phyloP scores from a whole-genome alignment of 2,329 filamentous ascomycete genomes.

The Aspergillus unguis region DNA sequence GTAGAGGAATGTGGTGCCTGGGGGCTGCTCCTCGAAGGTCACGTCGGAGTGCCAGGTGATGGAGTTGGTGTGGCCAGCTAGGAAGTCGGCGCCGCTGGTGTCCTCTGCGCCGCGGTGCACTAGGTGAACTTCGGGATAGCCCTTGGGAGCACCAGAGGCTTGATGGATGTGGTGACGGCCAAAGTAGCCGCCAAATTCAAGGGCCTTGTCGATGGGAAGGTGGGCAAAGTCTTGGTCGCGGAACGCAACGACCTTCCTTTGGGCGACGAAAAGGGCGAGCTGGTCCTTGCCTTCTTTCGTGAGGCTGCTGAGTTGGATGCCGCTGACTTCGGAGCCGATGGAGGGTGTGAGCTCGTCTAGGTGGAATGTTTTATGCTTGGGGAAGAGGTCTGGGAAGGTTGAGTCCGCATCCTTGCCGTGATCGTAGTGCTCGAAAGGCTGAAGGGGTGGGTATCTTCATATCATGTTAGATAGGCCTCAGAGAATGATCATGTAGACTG shows the following conservation, averaged over 20 bases:
- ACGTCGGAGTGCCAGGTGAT: conserved; percentile 90
- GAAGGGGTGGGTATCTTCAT: conserved; percentile 58
- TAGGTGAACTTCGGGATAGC: conserved; percentile 71
- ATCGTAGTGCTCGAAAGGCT: conserved; percentile 69
- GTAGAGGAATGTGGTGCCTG: conserved; percentile 86
- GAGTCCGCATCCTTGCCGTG: conserved; percentile 73
- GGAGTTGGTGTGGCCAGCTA: conserved; percentile 68
- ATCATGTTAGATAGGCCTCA: not conserved
- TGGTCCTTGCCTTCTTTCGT: conserved; percentile 69
- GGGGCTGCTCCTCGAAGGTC: conserved; percentile 82
- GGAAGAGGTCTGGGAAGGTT: conserved; percentile 65
- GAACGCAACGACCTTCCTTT: conserved; percentile 70
- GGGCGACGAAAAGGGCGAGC: conserved; percentile 54
- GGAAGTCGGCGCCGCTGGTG: conserved; percentile 59
- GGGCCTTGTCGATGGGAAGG: conserved; percentile 65
- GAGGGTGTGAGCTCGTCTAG: conserved; percentile 65
- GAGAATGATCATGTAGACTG: not conserved
- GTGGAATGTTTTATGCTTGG: conserved; percentile 35
- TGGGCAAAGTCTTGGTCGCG: conserved; percentile 70
- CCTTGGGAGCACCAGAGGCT: conserved; percentile 70
- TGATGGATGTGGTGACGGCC: conserved; percentile 80
- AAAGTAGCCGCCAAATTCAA: conserved; percentile 71
- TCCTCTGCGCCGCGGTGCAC: conserved; percentile 71
- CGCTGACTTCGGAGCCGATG: conserved; percentile 69
- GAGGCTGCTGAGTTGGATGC: conserved; percentile 68